phyloP scores from a whole-genome alignment of 768 basidiomycete genomes.

The Pholiota molesta region DNA sequence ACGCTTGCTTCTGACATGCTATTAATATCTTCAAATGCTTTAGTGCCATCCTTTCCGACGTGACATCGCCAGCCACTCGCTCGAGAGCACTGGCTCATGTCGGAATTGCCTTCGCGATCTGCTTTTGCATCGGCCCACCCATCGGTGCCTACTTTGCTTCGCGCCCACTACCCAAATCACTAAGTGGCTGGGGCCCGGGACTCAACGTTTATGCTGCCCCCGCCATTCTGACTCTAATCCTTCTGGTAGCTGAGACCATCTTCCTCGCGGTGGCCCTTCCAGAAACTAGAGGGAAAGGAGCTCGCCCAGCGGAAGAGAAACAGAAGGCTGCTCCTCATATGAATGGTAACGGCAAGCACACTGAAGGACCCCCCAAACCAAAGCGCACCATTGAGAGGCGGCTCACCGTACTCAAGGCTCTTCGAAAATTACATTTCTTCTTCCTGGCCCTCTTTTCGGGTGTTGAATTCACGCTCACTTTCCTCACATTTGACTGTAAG shows the following conservation, averaged over 20 bases:
- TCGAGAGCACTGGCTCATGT: constrained; percentile 89
- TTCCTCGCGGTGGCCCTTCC: constrained; percentile 80
- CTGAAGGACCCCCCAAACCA: constrained; percentile 28
- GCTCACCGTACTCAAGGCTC: constrained; percentile 53
- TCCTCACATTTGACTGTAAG: constrained; percentile 88
- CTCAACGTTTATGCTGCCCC: constrained; percentile 92
- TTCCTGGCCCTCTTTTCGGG: constrained; percentile 94
- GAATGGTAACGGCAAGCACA: constrained; percentile 19
- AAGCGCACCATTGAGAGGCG: constrained; percentile 49
- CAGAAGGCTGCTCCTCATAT: constrained; percentile 22
- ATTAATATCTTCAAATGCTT: constrained; percentile 1
- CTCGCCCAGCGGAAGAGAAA: constrained; percentile 20
- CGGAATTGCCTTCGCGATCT: constrained; percentile 95
- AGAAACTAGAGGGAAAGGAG: constrained; percentile 72
- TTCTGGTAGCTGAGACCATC: constrained; percentile 78
- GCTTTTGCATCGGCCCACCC: constrained; percentile 91
- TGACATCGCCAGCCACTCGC: constrained; percentile 78
- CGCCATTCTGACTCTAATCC: constrained; percentile 78
- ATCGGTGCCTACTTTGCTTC: constrained; percentile 97
- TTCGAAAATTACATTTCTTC: constrained; percentile 76
- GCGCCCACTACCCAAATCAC: constrained; percentile 67
- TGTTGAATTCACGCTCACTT: constrained; percentile 95
- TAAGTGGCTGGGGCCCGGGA: constrained; percentile 58
- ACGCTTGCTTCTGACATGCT: background rate
- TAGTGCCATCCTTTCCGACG: constrained; percentile 93